Percentiles rank a stretch among this genome's conserved stretches.
Conservation (phyloP, 306 rosid species). For the Crotalaria pallida region DNA sequence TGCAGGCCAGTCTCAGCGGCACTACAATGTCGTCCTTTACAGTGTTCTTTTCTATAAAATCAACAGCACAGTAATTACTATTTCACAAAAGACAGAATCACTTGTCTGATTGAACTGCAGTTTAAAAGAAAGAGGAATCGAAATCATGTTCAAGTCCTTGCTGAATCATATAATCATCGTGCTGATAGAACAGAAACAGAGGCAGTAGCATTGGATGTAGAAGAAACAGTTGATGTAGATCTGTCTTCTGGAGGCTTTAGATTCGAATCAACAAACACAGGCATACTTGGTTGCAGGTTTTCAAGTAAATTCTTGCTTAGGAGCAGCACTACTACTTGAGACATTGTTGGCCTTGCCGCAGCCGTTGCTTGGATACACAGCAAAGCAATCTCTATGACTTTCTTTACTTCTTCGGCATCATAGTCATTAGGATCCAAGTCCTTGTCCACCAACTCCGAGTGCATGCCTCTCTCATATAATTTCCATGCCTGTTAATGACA, state of each 20-base stretch:
- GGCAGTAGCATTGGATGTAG: slow-evolving; percentile 53
- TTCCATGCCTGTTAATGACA: slow-evolving; percentile 48
- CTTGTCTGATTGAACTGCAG: background rate
- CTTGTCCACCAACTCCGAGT: slow-evolving; percentile 42
- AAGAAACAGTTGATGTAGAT: slow-evolving; percentile 46
- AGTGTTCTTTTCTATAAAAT: background rate
- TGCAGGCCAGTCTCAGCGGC: background rate
- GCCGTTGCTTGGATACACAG: slow-evolving; percentile 61
- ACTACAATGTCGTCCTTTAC: background rate
- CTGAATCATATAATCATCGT: slow-evolving; percentile 19
- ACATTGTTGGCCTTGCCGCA: slow-evolving; percentile 57
- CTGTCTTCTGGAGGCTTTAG: slow-evolving; percentile 20
- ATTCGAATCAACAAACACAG: slow-evolving; percentile 48
- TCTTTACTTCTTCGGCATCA: slow-evolving; percentile 49
- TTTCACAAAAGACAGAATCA: background rate
- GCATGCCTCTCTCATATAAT: slow-evolving; percentile 35
- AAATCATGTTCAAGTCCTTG: background rate
- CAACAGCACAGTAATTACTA: background rate
- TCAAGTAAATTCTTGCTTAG: slow-evolving; percentile 33
- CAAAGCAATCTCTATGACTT: slow-evolving; percentile 42
- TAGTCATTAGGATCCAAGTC: slow-evolving; percentile 39
- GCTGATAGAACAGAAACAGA: slow-evolving; percentile 41
- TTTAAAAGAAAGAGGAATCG: background rate
- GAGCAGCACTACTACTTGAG: slow-evolving; percentile 50
- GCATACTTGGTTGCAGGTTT: slow-evolving; percentile 40